phyloP scores from a whole-genome alignment of 495 filamentous ascomycete species.

The Aspergillus bridgeri region DNA sequence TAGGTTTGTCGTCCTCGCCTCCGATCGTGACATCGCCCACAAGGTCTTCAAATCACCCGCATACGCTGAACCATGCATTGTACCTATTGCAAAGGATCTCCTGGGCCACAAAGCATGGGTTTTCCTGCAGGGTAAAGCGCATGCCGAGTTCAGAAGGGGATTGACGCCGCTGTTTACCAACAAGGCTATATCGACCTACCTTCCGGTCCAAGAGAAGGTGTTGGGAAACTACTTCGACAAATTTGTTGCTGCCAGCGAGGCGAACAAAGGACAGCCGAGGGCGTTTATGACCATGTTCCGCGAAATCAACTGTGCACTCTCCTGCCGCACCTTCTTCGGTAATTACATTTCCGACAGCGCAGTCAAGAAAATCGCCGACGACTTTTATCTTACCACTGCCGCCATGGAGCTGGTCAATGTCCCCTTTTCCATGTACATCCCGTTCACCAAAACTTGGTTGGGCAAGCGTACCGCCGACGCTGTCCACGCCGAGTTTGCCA shows the following conservation, averaged over 20 bases:
- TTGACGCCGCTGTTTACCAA: slow-evolving; percentile 89
- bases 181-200: slow-evolving; percentile 75
- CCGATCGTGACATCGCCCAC: slow-evolving; percentile 84
- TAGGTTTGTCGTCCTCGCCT: slow-evolving; percentile 93
- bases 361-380: slow-evolving; percentile 91
- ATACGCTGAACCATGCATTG: slow-evolving; percentile 88
- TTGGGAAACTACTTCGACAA: slow-evolving; percentile 75
- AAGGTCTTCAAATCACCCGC: slow-evolving; percentile 90
- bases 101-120: slow-evolving; percentile 87
- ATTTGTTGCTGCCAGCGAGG: slow-evolving; percentile 63
- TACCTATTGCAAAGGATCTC: slow-evolving; percentile 85
- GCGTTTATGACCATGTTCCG: slow-evolving; percentile 84
- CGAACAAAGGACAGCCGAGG: slow-evolving; percentile 58
- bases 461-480: slow-evolving; percentile 85
- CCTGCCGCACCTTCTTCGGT: slow-evolving; percentile 58
- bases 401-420: slow-evolving; percentile 95
- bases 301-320: slow-evolving; percentile 88
- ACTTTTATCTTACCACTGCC: slow-evolving; percentile 90
- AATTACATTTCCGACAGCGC: slow-evolving; percentile 44
- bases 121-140: slow-evolving; percentile 84
- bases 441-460: slow-evolving; percentile 91
- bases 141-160: slow-evolving; percentile 89
- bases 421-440: slow-evolving; percentile 74
- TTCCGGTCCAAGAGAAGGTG: slow-evolving; percentile 83
- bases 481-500: slow-evolving; percentile 78